These are phyloP conservation scores for Solanum lignicaule DNA, from an alignment of 257 asterid genomes.

Conservation along the genomic window DNA sequence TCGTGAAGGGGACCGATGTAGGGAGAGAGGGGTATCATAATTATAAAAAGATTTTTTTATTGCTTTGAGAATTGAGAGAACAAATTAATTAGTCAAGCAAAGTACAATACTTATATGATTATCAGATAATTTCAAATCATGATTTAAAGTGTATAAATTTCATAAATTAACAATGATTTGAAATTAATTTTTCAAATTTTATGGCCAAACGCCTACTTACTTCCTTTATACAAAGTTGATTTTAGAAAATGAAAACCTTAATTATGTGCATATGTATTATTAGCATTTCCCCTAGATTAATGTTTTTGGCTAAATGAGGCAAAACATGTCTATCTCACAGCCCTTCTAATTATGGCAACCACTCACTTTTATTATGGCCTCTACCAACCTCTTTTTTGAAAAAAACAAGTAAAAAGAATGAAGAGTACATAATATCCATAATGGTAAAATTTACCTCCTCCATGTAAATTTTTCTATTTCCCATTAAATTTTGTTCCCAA, in stretches of 20 bases:
- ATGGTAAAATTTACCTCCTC: neutral
- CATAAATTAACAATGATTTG: neutral
- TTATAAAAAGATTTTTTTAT: no score
- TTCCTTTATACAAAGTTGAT: neutral
- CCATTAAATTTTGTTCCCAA: neutral
- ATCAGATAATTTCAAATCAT: neutral
- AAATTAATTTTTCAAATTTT: no score
- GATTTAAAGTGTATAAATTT: neutral
- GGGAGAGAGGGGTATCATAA: neutral
- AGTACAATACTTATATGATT: neutral
- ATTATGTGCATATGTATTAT: neutral
- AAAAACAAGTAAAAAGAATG: no score
- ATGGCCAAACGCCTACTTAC: neutral
- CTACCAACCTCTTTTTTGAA: neutral
- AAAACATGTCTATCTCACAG: conserved; percentile 1
- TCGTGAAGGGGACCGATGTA: neutral
- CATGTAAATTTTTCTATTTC: neutral
- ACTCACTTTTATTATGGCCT: neutral
- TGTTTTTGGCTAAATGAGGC: conserved; percentile 16
- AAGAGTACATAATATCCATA: neutral
- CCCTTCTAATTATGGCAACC: conserved; percentile 9
- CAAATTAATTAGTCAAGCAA: neutral
- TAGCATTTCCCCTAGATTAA: neutral
- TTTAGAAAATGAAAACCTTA: neutral
- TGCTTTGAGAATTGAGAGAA: neutral